Evolutionary conservation across 2,329 filamentous ascomycete species (phyloP).

Genomic region (Colletotrichum ledebouriae): DNA sequence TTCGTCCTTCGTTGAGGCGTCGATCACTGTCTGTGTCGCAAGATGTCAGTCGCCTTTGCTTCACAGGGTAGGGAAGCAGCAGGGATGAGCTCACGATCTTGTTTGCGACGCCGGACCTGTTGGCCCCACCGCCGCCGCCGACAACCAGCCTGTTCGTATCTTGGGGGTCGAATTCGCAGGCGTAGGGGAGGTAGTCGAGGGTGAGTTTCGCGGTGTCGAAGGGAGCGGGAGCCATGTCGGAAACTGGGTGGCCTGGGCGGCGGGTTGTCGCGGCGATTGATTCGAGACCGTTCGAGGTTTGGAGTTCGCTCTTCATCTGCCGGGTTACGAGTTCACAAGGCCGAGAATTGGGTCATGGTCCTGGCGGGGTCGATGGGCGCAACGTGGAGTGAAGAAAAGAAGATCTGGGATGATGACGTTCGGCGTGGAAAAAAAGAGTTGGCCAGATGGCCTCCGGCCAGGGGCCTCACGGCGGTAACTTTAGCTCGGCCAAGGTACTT

Average conservation of each 20-base stretch:
- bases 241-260: constrained; percentile 22
- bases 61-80: constrained; percentile 1
- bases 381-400: constrained; percentile 5
- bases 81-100: constrained; percentile 75
- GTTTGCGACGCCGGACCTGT: constrained; percentile 85
- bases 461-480: neutral
- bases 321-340: neutral
- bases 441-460: constrained; percentile 35
- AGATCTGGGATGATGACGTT: constrained; percentile 29
- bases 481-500: neutral
- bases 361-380: neutral
- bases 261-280: constrained; percentile 16
- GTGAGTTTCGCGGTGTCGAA: constrained; percentile 71
- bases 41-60: constrained; percentile 32
- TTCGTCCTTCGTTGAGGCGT: constrained; percentile 74
- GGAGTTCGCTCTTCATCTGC: neutral
- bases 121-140: constrained; percentile 88
- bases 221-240: constrained; percentile 52
- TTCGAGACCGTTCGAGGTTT: neutral
- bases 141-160: constrained; percentile 83
- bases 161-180: constrained; percentile 88
- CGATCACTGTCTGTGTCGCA: constrained; percentile 72
- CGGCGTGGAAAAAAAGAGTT: constrained; percentile 36
- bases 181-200: constrained; percentile 87
- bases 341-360: constrained; percentile 26